A percentile compares a stretch with the other conserved stretches of the same genome.
Evolutionary conservation across 2,329 filamentous ascomycete species (phyloP).

Genomic region (Blastomyces silverae): DNA sequence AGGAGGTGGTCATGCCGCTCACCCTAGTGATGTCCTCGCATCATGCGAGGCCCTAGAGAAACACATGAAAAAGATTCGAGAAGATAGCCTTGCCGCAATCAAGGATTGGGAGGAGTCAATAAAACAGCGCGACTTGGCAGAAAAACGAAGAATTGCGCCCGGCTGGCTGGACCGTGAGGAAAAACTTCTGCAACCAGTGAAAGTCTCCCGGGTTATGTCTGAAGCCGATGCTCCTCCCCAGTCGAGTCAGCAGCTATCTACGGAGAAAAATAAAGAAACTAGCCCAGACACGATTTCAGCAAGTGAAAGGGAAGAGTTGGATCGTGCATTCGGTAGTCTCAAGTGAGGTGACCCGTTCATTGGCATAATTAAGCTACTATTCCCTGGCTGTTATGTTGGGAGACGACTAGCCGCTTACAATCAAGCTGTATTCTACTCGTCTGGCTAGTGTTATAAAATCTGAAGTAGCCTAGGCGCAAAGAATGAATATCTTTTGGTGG

Average conservation of each 20-base stretch:
- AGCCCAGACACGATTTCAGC: constrained; percentile 39
- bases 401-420: too few relatives aligned
- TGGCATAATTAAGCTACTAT: background rate
- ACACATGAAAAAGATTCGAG: constrained; percentile 63
- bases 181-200: constrained; percentile 51
- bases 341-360: constrained; percentile 36
- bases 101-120: constrained; percentile 61
- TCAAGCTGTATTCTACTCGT: background rate
- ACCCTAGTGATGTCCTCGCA: constrained; percentile 76
- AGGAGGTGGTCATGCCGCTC: constrained; percentile 68
- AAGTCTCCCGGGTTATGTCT: constrained; percentile 20
- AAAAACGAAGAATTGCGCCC: constrained; percentile 57
- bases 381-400: background rate
- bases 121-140: constrained; percentile 52
- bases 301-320: constrained; percentile 48
- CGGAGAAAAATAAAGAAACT: constrained; percentile 27
- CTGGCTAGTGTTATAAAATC: background rate
- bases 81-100: constrained; percentile 61
- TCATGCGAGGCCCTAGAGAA: constrained; percentile 72
- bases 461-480: background rate
- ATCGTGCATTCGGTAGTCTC: constrained; percentile 48
- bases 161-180: constrained; percentile 59
- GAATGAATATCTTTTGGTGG: background rate
- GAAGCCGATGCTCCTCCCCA: constrained; percentile 28
- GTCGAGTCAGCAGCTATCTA: constrained; percentile 34